Base-by-base conservation (phyloP, 2,329 filamentous ascomycete genomes). In the Xylariaceae sp. region DNA sequence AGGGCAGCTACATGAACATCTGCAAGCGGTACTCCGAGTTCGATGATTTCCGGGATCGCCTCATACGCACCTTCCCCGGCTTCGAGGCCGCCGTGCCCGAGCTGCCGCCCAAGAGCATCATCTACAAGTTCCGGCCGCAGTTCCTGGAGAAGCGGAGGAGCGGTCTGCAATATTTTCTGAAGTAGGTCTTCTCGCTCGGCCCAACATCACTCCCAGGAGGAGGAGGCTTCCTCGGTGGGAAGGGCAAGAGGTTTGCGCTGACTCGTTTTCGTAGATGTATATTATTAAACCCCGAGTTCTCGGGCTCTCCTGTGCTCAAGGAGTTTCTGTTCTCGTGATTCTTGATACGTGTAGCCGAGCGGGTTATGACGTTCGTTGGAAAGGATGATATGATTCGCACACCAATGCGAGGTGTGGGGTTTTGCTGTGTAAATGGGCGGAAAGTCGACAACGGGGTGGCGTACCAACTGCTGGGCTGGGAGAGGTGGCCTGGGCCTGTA, bases 11-110 rank as follows among this genome's bases (percentile, higher is more conserved):
- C 30, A 77, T 81, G 62, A 68, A 71, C 40, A 75, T 80, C 43
- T 65, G 75, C 38, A 81, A 80, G 54, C 72, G 89, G 56, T 96
- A 95, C 60, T 95, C 89, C 0, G 90, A 96, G 57, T 96, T 96
- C 53, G 87, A 93, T 56, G 77, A 84, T 36, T 72, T 98, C 40
- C 76, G 88, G 34, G 63, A 70, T 31, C 77, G 78, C 45, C 72
- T 98, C 14, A 65, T 87, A 27, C 68, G 72, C 48, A 85, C 87
- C 1, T 96, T 96, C 48, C 90, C 92, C 4, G 75, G 81, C 47
- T 89, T 89, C 15, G 78, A 77, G 51, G 83, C 75, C 16, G 86
- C 88, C n/a, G 77, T 98, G 54, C 92, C 92, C n/a, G 70, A 76
- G 22, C 67, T 98, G 39, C 92, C 92, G 28, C 86, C 87, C 21